A percentile compares a stretch with the other conserved stretches of the same genome.
These are phyloP conservation scores for Raphidocelis subcapitata DNA, from an alignment of 139 green algal genomes.

Conservation along the genomic window DNA sequence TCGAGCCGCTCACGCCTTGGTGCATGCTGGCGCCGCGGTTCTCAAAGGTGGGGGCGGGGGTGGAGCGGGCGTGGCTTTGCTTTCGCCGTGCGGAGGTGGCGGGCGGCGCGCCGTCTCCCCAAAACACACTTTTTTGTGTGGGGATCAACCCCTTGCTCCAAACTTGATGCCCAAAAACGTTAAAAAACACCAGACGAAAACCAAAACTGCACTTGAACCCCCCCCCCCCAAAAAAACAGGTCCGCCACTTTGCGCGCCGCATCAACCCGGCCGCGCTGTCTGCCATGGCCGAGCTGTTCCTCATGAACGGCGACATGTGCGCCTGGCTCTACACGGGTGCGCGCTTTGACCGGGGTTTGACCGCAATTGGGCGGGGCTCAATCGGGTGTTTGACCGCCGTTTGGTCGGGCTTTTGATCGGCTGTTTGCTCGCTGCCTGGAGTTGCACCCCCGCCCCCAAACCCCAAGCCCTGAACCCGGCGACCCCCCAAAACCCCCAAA, in stretches of 20 bases:
- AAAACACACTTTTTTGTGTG: no score
- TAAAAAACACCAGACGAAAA: neutral
- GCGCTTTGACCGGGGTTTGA: no score
- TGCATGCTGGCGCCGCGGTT: conserved; percentile 49
- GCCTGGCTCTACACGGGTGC: conserved; percentile 90
- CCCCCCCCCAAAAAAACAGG: conserved; percentile 5
- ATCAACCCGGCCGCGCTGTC: conserved; percentile 55
- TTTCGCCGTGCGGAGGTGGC: no score
- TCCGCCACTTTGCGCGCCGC: conserved; percentile 44
- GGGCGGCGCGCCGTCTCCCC: no score
- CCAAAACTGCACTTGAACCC: neutral
- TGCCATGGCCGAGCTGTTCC: conserved; percentile 76
- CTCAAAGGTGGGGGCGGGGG: conserved; percentile 19
- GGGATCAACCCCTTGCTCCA: no score
- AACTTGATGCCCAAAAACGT: neutral
- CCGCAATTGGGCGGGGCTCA: neutral
- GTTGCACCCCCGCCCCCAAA: neutral
- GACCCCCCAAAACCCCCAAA: no score
- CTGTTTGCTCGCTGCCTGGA: neutral
- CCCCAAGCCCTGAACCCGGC: neutral
- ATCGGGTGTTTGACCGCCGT: neutral
- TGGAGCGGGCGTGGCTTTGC: neutral
- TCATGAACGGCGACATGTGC: conserved; percentile 92
- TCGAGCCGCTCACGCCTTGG: conserved; percentile 55
- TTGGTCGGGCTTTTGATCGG: neutral